A percentile compares a stretch with the other conserved stretches of the same genome.
These are phyloP conservation scores for Filosporella fistucella DNA, from an alignment of 495 filamentous ascomycete species.

Conservation along the genomic window DNA sequence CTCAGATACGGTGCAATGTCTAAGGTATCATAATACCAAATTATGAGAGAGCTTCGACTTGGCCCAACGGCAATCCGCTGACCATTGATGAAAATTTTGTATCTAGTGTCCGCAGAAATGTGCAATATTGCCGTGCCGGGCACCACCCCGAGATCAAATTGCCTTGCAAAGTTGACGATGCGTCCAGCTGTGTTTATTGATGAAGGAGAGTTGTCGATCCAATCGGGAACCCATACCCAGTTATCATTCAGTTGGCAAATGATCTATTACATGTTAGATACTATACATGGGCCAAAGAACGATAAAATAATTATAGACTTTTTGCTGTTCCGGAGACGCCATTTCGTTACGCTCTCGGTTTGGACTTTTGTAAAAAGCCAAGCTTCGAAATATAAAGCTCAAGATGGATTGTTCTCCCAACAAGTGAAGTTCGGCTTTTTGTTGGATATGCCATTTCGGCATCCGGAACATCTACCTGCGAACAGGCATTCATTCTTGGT, in stretches of 20 bases:
- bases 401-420: too few species aligned
- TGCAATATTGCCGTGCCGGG: conserved; percentile 19
- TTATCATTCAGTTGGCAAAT: conserved; percentile 32
- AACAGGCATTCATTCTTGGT: too few species aligned
- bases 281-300: too few species aligned
- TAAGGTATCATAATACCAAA: conserved; percentile 36
- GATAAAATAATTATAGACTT: too few species aligned
- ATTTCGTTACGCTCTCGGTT: too few species aligned
- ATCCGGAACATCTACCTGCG: too few species aligned
- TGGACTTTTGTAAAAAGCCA: too few species aligned
- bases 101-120: conserved; percentile 36
- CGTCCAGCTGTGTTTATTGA: conserved; percentile 26
- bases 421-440: too few species aligned
- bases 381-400: too few species aligned
- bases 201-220: conserved; percentile 32
- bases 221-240: conserved; percentile 34
- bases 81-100: conserved; percentile 35
- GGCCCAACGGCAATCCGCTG: conserved; percentile 31
- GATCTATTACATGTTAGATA: conserved; percentile 21
- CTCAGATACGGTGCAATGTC: conserved; percentile 31
- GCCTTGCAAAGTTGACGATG: conserved; percentile 27
- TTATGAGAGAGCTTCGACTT: conserved; percentile 28
- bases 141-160: conserved; percentile 20
- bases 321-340: too few species aligned
- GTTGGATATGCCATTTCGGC: too few species aligned